Evolutionary conservation across 2,329 filamentous ascomycete species (phyloP), one percentile per base, ranked within the genome.

Genomic region (Chlorencoelia australis): DNA sequence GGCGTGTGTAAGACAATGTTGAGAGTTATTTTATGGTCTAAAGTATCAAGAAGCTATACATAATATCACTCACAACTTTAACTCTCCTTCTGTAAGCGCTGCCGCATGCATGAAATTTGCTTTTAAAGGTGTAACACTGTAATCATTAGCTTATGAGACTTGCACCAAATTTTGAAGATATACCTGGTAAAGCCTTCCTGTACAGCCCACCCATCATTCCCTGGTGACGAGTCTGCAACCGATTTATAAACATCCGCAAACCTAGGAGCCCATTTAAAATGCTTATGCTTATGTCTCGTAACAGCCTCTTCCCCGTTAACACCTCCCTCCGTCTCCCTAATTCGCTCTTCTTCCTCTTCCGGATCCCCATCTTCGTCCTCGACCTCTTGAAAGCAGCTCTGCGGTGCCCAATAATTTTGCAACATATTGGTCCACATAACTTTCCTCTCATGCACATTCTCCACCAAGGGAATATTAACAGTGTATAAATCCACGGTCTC

Each of bases 141-240:
- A 19, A 50, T 42, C 21, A 49, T 41, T 38, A 28, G 39, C 40
- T 49, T 5, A 37, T 36, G 17, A 26, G 17, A 22, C 37, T 17
- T 19, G 25, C 11, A 21, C 33, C n/a, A 39, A 18, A 21, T 27
- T 30, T 14, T 28, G 15, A 18, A 20, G 19, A 61, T 67, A 51
- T 63, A 85, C 83, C 84, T 91, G 9, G 89, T 93, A 59, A 81
- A 76, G 18, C 86, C 85, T 56, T 94, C 79, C 57, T 82, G 82
- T 16, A 98, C 84, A 22, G 80, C 80, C 86, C 89, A 95, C 5
- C 89, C 91, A 60, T 98, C 91, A 55, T 86, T 93, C 3, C 87
- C 87, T 4, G 84, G 82, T 20, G 68, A 66, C 25, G 80, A 77
- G 46, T 81, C 73, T 49, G 87, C 76, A n/a, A 95, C 87, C 48